phyloP scores from a whole-genome alignment of 164 flowering plant genomes.

The Houttuynia cordata region DNA sequence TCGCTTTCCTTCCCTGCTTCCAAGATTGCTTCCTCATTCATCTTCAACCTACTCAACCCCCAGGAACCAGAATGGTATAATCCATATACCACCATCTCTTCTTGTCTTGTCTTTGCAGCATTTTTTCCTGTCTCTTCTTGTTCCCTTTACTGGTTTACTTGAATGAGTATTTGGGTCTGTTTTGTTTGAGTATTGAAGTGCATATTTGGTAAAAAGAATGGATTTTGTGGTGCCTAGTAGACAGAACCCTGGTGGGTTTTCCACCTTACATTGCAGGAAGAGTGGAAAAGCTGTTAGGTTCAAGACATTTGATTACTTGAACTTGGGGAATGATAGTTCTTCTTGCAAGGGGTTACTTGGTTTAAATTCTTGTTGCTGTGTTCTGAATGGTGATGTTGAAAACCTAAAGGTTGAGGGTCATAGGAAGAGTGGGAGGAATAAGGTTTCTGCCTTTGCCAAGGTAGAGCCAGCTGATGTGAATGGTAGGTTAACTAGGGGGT shows the following conservation, averaged over 20 bases:
- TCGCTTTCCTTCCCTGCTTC: no score
- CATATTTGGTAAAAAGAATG: constrained; percentile 19
- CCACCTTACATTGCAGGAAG: constrained; percentile 22
- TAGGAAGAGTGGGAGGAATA: constrained; percentile 11
- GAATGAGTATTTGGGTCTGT: not conserved
- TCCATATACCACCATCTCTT: no score
- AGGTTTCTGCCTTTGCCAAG: constrained; percentile 23
- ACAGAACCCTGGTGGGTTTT: constrained; percentile 38
- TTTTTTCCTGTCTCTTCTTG: no score
- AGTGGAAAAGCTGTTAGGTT: constrained; percentile 13
- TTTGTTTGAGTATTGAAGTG: not conserved
- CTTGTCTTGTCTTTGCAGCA: no score
- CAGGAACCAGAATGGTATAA: no score
- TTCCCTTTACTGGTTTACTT: no score
- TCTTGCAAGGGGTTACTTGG: constrained; percentile 12
- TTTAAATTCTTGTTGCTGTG: constrained; percentile 15
- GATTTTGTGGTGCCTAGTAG: constrained; percentile 32
- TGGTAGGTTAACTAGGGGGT: constrained; percentile 22
- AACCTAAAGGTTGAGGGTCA: constrained; percentile 8
- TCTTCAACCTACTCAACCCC: no score
- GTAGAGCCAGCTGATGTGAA: constrained; percentile 20
- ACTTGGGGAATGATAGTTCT: constrained; percentile 4
- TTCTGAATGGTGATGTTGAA: constrained; percentile 9
- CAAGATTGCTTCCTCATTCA: no score
- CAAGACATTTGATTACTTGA: constrained; percentile 5